These are phyloP conservation scores for Camelina laxa DNA, from an alignment of 345 rosid genomes.

Conservation along the genomic window DNA sequence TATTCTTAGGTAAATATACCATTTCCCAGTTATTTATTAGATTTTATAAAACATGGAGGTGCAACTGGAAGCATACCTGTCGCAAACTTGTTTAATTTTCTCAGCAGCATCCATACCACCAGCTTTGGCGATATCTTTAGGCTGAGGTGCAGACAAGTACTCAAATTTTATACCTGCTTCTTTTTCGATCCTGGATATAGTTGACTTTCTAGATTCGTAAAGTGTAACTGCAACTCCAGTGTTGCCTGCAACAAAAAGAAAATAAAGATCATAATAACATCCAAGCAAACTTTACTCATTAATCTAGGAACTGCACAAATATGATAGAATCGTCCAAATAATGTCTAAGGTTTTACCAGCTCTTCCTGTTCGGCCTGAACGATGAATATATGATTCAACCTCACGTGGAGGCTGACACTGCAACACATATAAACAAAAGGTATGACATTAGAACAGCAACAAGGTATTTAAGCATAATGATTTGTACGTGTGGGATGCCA, in stretches of 20 bases:
- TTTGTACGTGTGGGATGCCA: background rate
- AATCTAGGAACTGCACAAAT: constrained; percentile 25
- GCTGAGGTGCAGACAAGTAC: constrained; percentile 78
- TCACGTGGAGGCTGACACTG: constrained; percentile 99
- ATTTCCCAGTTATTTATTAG: background rate
- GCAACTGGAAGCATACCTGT: constrained; percentile 61
- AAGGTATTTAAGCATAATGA: background rate
- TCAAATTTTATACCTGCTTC: constrained; percentile 96
- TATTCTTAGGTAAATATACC: background rate
- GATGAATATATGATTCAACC: constrained; percentile 94
- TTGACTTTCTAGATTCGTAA: constrained; percentile 81
- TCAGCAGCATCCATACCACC: constrained; percentile 83
- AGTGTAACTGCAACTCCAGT: constrained; percentile 96
- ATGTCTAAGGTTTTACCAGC: constrained; percentile 61
- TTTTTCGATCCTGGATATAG: constrained; percentile 70
- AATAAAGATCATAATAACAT: background rate
- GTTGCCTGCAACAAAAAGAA: constrained; percentile 59
- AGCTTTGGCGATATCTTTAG: constrained; percentile 82
- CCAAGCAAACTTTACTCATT: constrained; percentile 24
- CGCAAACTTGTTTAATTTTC: constrained; percentile 72
- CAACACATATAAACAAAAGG: constrained; percentile 18
- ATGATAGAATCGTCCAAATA: background rate
- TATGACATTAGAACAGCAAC: constrained; percentile 9
- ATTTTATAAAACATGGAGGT: background rate
- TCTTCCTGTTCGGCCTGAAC: constrained; percentile 99